Evolutionary conservation across 129 eudicot species (phyloP).

Genomic region (Chrysanthemum lavandulifolium): DNA sequence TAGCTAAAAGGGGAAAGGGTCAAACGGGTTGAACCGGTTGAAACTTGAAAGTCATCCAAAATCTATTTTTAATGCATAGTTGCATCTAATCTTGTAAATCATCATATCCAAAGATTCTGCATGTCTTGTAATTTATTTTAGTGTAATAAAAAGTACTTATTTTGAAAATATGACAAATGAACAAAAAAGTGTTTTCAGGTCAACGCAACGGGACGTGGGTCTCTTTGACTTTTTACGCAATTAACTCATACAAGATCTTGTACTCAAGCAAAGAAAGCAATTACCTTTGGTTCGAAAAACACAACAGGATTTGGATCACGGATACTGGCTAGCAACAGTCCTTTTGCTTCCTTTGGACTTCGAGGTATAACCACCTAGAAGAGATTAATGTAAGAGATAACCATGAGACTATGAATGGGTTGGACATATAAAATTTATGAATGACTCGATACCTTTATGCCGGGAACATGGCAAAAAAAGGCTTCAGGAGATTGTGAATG

Average conservation of each 20-base stretch:
- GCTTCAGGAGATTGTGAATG: slow-evolving; percentile 99
- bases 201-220: background rate
- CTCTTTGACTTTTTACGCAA: background rate
- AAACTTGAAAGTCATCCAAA: slow-evolving; percentile 6
- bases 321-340: slow-evolving; percentile 70
- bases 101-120: background rate
- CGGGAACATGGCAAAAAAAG: slow-evolving; percentile 98
- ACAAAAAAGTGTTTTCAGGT: background rate
- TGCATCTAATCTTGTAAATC: background rate
- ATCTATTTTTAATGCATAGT: background rate
- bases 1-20: no score
- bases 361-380: slow-evolving; percentile 92
- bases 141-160: background rate
- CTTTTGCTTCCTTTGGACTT: slow-evolving; percentile 93
- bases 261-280: slow-evolving; percentile 18
- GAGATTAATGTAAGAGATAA: background rate
- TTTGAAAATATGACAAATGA: background rate
- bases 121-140: background rate
- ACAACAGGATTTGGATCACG: slow-evolving; percentile 98
- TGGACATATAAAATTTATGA: slow-evolving; percentile 1
- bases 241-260: background rate
- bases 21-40: background rate
- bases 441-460: slow-evolving; percentile 63
- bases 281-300: slow-evolving; percentile 96
- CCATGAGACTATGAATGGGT: background rate